Conservation (phyloP, 306 rosid genomes). For the Corylus americana region DNA sequence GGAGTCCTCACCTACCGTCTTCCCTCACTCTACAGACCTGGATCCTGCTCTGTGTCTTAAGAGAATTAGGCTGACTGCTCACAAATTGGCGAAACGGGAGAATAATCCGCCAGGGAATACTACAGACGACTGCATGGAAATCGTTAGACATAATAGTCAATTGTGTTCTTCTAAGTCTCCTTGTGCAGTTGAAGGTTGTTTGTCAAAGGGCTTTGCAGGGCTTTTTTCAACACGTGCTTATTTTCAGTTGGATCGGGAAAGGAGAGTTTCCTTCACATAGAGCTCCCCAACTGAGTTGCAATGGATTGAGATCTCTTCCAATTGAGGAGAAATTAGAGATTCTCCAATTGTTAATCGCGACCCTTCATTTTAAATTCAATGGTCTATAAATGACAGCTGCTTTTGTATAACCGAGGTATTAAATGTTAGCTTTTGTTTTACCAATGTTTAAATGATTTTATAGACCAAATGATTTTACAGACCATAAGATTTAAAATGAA, state of each 20-base stretch:
- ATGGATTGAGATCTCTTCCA: background rate
- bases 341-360: no score
- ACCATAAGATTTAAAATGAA: no score
- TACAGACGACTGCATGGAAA: slow-evolving; percentile 51
- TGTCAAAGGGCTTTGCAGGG: slow-evolving; percentile 86
- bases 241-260: slow-evolving; percentile 57
- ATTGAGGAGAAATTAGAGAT: no score
- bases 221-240: slow-evolving; percentile 60
- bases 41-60: slow-evolving; percentile 39
- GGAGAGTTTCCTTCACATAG: slow-evolving; percentile 55
- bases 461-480: no score
- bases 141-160: slow-evolving; percentile 47
- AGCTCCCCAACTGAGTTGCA: slow-evolving; percentile 7
- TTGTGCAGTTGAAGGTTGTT: slow-evolving; percentile 88
- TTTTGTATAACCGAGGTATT: no score
- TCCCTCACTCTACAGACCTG: slow-evolving; percentile 28
- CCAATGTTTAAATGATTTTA: no score
- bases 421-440: no score
- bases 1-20: slow-evolving; percentile 31
- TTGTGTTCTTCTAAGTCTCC: slow-evolving; percentile 66
- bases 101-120: slow-evolving; percentile 32
- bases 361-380: no score
- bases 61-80: slow-evolving; percentile 44
- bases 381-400: no score
- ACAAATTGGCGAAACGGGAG: slow-evolving; percentile 36